Base-by-base conservation (phyloP, 2,329 filamentous ascomycete species). In the Verticillium klebahnii region DNA sequence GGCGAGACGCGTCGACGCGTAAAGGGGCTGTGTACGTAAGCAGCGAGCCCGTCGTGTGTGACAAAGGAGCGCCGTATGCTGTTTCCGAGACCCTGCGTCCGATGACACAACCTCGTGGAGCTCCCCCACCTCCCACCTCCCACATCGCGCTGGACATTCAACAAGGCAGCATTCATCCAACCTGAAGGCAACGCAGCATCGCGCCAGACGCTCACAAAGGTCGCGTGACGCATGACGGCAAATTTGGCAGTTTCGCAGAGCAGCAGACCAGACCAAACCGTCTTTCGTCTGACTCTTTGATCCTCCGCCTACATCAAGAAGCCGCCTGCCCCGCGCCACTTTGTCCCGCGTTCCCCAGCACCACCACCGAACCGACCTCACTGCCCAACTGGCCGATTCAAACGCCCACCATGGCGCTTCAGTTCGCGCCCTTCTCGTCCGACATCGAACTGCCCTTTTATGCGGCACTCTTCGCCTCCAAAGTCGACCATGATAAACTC, bases 371-470 rank as follows among this genome's bases (percentile, higher is more conserved):
- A 8, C 45, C n/a, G n/a, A 12, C 11, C 45, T 50, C 23, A 12
- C 45, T 50, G 3, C 45, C 19, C 19, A n/a, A 14, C 45, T 23
- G 8, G 11, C n/a, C 31, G 54, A 34, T 25, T 29, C 25, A 25
- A 56, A 31, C 19, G 25, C 25, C 31, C 54, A 56, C 11, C 40
- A 59, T 59, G 59, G 69, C 76, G 34, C 74, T 86, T 59, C 84
- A 85, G 79, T 99, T 93, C 76, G 92, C 92, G 64, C 89, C 94
- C 1, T 98, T 97, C 81, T 86, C 89, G 50, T 97, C 94, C 57
- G 92, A 97, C 77, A 93, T 98, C 72, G 95, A 99, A 74, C 83
- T 98, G 54, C 92, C 93, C 55, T 99, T 99, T 77, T 99, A 97
- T 74, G 90, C 91, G 56, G 89, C 92, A 5, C 85, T 99, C n/a